Base-by-base conservation (phyloP, 2,329 filamentous ascomycete species). In the Ophiocordyceps sinensis region DNA sequence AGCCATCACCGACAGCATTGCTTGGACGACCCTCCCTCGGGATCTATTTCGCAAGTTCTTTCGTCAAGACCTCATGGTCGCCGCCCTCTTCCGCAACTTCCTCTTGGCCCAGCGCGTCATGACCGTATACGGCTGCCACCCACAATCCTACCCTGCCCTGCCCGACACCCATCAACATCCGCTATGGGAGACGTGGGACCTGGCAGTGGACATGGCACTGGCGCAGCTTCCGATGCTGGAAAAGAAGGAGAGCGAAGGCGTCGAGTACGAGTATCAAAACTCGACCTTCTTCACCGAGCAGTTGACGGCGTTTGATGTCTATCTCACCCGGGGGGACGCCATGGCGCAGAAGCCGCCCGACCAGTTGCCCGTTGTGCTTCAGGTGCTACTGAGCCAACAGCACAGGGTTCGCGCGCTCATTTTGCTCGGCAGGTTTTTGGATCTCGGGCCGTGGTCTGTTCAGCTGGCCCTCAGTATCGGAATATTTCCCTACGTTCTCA, bases 401-500 rank as follows among this genome's bases (percentile, higher is more conserved):
- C 91, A 98, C 58, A 73, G 91, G 50, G 76, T 98, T 23, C 75
- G 91, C 39, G 91, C 91, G 14, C 70, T 98, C 46, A 93, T 98
- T 40, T 67, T 98, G 7, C 71, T 98, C 0, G 91, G 88, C 43
- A 85, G 87, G 49, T 98, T 98, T 60, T 68, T 98, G 17, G 91
- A 98, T 53, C 74, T 96, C 32, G 91, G 91, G 0, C 91, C 91
- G 1, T 98, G 91, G 91, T 93, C 91, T 28, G 91, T 98, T n/a
- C 91, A 96, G 58, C 76, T 98, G 34, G 91, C 91, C 14, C 71
- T 98, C 14, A 95, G 88, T 60, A 98, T 98, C 46, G 91, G 91
- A 21, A 98, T 98, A 47, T 98, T 98, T 60, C 91, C 91, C 0
- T 98, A 98, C 56, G 91, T 98, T n/a, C 67, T 98, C 29, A 98